Evolutionary conservation across 2,329 filamentous ascomycete species (phyloP), one percentile per base, ranked within the genome.

Genomic region (Pseudogymnoascus sp.): DNA sequence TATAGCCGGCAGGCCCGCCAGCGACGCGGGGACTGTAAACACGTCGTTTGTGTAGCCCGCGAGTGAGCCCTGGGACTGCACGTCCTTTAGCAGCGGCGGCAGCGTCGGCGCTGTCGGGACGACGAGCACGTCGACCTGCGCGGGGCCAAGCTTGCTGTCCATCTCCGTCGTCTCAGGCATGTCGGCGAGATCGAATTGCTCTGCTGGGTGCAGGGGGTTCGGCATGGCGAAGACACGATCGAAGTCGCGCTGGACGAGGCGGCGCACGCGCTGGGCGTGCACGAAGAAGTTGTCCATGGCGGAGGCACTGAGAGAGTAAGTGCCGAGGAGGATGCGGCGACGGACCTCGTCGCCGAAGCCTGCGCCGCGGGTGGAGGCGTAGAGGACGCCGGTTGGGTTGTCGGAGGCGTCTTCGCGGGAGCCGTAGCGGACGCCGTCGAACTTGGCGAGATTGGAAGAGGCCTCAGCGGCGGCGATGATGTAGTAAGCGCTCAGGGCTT

Each of bases 211-310:
- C 3, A 97, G 80, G 2, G 88, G 89, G 71, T 96, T 93, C 3
- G 77, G 76, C 47, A 85, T 75, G 14, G 77, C 75, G 72, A 99
- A 97, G 0, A 90, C 86, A 1, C 81, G 77, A 75, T 97, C 86
- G 73, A 99, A 99, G 72, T 99, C 95, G 35, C 80, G 79, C 72
- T 95, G 88, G 1, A 99, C 90, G 16, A 96, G 79, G 62, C 91
- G 83, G 1, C 95, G 87, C 40, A 97, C 85, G 67, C 88, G 88
- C 76, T 99, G 95, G 53, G 95, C 95, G 73, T 96, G 89, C 66
- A 96, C 84, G 72, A 99, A 99, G 76, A 97, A 97, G 74, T 97
- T 99, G 74, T 96, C 89, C 72, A 96, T 95, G 8, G 92, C 92
- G 65, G 89, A 86, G 0, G 93, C 93, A 75, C 91, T 96, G 61